Conservation (phyloP, 2,329 filamentous ascomycete genomes). For the Pyricularia pennisetigena region DNA sequence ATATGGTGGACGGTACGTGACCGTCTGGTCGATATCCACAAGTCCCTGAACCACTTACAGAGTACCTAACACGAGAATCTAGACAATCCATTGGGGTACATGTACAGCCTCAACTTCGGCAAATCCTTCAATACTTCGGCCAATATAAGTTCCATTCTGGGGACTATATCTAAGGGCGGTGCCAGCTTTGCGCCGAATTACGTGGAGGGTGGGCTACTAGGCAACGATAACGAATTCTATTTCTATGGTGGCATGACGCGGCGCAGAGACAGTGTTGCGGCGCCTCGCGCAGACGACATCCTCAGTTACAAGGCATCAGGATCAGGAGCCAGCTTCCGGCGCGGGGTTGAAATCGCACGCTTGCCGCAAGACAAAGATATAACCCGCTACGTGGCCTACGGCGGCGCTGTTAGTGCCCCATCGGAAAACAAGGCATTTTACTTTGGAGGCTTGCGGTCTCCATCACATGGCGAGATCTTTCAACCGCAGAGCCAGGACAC, state of each 20-base stretch:
- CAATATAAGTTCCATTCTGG: constrained; percentile 45
- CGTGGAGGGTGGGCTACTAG: constrained; percentile 53
- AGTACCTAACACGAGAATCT: constrained; percentile 7
- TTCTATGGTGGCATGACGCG: constrained; percentile 50
- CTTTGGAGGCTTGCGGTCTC: constrained; percentile 52
- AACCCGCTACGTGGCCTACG: constrained; percentile 54
- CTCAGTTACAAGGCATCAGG: constrained; percentile 29
- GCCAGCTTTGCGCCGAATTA: constrained; percentile 47
- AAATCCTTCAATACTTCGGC: constrained; percentile 39
- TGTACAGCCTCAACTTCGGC: constrained; percentile 51
- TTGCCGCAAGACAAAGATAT: constrained; percentile 32
- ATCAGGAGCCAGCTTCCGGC: constrained; percentile 22
- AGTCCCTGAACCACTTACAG: background rate
- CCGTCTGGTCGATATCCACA: background rate
- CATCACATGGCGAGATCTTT: constrained; percentile 38
- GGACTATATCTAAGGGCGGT: constrained; percentile 35
- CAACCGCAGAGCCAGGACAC: constrained; percentile 21
- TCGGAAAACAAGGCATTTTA: constrained; percentile 66
- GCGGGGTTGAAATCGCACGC: constrained; percentile 28
- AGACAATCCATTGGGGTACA: constrained; percentile 42
- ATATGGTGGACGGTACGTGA: constrained; percentile 30
- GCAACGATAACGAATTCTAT: constrained; percentile 53
- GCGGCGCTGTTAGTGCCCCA: constrained; percentile 52
- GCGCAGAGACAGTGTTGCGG: constrained; percentile 21
- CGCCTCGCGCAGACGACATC: constrained; percentile 31